Evolutionary conservation across 192 early-diverging fungal species (phyloP).

Genomic region (Pecoramyces ruminantium): DNA sequence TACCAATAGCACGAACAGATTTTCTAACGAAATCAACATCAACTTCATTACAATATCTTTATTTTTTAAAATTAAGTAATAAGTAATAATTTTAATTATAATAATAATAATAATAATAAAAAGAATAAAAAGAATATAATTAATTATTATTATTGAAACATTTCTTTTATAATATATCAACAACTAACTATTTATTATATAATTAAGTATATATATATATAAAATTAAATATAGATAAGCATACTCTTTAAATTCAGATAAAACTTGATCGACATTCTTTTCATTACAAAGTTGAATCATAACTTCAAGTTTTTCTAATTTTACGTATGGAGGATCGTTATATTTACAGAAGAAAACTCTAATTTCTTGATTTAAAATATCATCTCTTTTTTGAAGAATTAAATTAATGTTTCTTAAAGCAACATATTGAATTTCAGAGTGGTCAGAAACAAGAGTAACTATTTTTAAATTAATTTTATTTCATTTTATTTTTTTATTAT

Average conservation of each 20-base stretch:
- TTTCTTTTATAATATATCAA: too few relatives aligned
- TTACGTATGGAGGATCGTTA: constrained; percentile 97
- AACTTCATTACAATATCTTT: constrained; percentile 76
- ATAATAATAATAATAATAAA: not conserved
- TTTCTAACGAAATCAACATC: constrained; percentile 97
- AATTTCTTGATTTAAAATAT: constrained; percentile 77
- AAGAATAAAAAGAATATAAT: too few relatives aligned
- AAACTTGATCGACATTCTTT: constrained; percentile 67
- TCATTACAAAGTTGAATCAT: constrained; percentile 72
- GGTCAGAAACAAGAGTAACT: constrained; percentile 78
- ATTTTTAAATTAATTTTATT: not conserved
- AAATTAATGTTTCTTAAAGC: constrained; percentile 90
- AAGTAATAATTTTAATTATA: not conserved
- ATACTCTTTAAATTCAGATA: constrained; percentile 79
- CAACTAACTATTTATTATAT: too few relatives aligned
- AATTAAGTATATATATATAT: too few relatives aligned
- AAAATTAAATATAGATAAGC: not conserved
- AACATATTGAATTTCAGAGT: constrained; percentile 93
- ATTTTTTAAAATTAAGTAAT: not conserved
- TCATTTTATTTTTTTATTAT: not conserved
- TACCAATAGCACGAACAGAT: constrained; percentile 82
- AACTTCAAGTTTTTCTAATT: constrained; percentile 90
- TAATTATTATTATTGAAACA: not conserved
- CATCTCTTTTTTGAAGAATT: constrained; percentile 76
- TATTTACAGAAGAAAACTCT: constrained; percentile 99